Base-by-base conservation (phyloP, 306 rosid genomes). In the Sicyos edulis region DNA sequence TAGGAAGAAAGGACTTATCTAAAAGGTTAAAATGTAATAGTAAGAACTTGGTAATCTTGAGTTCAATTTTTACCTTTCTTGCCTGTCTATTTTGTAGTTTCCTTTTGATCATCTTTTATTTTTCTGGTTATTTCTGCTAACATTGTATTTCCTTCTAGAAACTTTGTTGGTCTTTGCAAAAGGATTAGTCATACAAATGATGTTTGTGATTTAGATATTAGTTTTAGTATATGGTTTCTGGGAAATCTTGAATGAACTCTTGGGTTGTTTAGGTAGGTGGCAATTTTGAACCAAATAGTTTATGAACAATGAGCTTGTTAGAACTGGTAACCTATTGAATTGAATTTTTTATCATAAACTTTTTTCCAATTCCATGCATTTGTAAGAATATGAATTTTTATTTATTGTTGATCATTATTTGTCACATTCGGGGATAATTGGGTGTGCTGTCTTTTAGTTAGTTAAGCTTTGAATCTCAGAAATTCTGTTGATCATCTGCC, bases 161-260 rank as follows among this genome's bases (percentile, higher is more conserved):
- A 5, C 34, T 59, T 59, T 59, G 42, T 59, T 57, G 3, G 15
- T 56, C 7, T 56, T 56, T 32, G 32, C 6, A 19, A 7, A 55
- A 20, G 20, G 5, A 56, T 20, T 22, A 24, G n/a, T 57, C 63
- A 11, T 34, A 26, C 37, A 1, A 13, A 7, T 61, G 68, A 15
- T 37, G 13, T n/a, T 62, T 62, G 69, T 34, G 50, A 37, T 62
- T 61, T 34, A n/a, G 69, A n/a, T 62, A n/a, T 62, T 7, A n/a
- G 2, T 32, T 61, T 15, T 7, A 32, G 2, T 0, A 29, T 61
- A 20, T 61, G 47, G 20, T 26, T 44, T 60, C 7, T 62, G 5
- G 6, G 17, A 1, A 29, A 15, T 3, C 42, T 26, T 26, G 14
- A 60, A 29, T 3, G 16, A 26, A 34, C 51, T 34, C 40, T 26